Evolutionary conservation across 495 filamentous ascomycete species (phyloP).

Genomic region (Rhypophila decipiens): DNA sequence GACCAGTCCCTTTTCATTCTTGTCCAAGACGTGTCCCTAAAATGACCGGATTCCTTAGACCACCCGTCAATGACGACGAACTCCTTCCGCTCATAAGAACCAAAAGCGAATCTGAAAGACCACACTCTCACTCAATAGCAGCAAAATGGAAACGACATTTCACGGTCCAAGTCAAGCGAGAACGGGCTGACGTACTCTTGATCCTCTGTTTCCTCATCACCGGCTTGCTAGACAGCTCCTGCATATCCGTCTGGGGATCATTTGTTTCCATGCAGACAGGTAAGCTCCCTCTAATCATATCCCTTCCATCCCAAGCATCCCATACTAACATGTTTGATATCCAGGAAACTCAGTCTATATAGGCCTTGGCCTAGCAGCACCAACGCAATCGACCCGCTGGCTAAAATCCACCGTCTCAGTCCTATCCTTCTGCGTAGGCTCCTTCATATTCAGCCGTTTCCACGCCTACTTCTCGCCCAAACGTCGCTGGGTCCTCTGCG

Average conservation of each 20-base stretch:
- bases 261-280: conserved; percentile 79
- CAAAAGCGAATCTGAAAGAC: too few relatives aligned
- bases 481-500: conserved; percentile 56
- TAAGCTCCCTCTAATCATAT: conserved; percentile 1
- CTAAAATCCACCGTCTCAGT: conserved; percentile 61
- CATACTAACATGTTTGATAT: not conserved
- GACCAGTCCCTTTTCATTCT: too few relatives aligned
- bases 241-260: conserved; percentile 66
- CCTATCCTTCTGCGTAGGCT: conserved; percentile 59
- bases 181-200: conserved; percentile 55
- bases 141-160: conserved; percentile 35
- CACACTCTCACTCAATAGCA: conserved; percentile 2
- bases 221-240: conserved; percentile 64
- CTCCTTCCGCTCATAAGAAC: too few relatives aligned
- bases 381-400: conserved; percentile 50
- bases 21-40: too few relatives aligned
- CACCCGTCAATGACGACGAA: too few relatives aligned
- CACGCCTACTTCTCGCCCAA: conserved; percentile 51
- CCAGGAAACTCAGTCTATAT: conserved; percentile 66
- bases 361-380: conserved; percentile 57
- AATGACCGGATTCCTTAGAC: too few relatives aligned
- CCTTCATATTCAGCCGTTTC: conserved; percentile 55
- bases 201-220: conserved; percentile 66
- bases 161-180: conserved; percentile 42
- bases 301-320: not conserved